Conservation (phyloP, 75 land plant species). For the Pinus taeda region DNA sequence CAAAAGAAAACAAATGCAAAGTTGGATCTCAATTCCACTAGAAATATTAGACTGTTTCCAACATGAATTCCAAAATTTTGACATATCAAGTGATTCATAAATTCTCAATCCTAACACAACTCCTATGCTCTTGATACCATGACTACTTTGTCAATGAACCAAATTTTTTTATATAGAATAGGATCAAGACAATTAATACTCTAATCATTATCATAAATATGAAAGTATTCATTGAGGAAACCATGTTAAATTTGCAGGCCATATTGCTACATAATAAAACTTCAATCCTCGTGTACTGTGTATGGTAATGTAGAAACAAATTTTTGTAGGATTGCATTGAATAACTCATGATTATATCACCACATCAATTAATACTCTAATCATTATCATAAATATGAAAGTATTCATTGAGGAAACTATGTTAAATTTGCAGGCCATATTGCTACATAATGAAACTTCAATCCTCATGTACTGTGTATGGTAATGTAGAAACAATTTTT, state of each 20-base stretch:
- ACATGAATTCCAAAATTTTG: not conserved
- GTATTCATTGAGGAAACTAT: not conserved
- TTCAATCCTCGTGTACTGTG: not conserved
- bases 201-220: not conserved
- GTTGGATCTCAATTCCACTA: not conserved
- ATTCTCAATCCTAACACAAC: not conserved
- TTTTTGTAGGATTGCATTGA: not conserved
- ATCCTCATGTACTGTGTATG: not conserved
- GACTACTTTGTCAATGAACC: not conserved
- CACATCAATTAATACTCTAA: not conserved
- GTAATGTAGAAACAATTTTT: not conserved
- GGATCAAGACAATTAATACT: not conserved
- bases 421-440: too few species aligned
- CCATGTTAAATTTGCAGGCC: too few species aligned
- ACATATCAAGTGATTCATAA: not conserved
- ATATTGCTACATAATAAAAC: too few species aligned
- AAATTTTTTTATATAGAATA: not conserved
- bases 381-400: not conserved
- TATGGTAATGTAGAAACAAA: not conserved
- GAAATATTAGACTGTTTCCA: not conserved
- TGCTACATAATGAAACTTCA: too few species aligned
- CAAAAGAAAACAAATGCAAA: not conserved
- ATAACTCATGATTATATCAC: not conserved
- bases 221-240: not conserved
- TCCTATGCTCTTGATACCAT: not conserved